Conservation (phyloP, 345 rosid species). For the Lepidium africanum region DNA sequence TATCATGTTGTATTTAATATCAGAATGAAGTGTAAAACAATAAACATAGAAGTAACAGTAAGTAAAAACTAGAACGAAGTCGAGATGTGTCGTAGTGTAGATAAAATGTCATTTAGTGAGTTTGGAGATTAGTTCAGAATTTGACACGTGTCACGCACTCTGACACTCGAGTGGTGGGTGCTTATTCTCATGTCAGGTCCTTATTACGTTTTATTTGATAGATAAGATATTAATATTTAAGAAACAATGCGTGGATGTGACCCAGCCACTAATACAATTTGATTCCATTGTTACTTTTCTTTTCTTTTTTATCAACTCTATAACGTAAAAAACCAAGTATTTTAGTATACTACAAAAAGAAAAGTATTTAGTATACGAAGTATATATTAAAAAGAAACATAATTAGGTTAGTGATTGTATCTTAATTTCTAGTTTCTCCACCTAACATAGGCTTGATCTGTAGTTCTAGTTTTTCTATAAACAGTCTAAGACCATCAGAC, state of each 20-base stretch:
- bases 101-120: conserved; percentile 26
- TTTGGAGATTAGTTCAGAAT: conserved; percentile 22
- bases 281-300: not conserved
- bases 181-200: conserved; percentile 20
- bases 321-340: not conserved
- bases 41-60: not conserved
- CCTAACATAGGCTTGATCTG: not conserved
- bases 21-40: not conserved
- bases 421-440: not conserved
- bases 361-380: not conserved
- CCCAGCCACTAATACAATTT: conserved; percentile 6
- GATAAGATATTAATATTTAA: not conserved
- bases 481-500: not conserved
- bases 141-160: conserved; percentile 30
- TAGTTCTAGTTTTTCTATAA: not conserved
- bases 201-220: conserved; percentile 12
- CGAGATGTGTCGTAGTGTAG: not conserved
- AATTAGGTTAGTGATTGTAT: not conserved
- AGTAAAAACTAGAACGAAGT: not conserved
- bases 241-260: conserved; percentile 11
- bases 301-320: not conserved
- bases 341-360: too few relatives aligned
- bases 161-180: conserved; percentile 19
- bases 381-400: not conserved
- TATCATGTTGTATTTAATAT: not conserved